Evolutionary conservation across 805 yeast species (phyloP).

Genomic region (Spathaspora gorwiae): DNA sequence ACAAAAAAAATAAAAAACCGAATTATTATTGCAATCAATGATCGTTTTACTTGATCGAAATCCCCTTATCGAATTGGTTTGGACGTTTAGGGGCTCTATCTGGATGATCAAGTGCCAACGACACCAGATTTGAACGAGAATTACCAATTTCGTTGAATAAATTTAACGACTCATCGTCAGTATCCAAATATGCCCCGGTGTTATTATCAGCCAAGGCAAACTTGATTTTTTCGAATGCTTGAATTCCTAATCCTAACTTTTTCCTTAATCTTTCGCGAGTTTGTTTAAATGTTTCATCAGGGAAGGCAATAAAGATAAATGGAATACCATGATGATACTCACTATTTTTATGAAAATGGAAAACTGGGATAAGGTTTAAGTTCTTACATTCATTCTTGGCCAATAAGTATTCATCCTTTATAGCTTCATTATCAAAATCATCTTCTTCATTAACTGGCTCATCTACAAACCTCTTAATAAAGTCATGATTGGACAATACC

Average conservation of each 20-base stretch:
- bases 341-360: slow-evolving; percentile 72
- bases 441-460: slow-evolving; percentile 13
- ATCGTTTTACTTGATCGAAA: slow-evolving; percentile 29
- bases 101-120: slow-evolving; percentile 81
- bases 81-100: slow-evolving; percentile 58
- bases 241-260: slow-evolving; percentile 70
- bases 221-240: slow-evolving; percentile 72
- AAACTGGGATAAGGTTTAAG: slow-evolving; percentile 54
- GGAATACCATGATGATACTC: slow-evolving; percentile 76
- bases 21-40: not conserved
- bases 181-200: slow-evolving; percentile 41
- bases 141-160: slow-evolving; percentile 50
- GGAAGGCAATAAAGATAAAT: slow-evolving; percentile 66
- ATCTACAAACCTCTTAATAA: slow-evolving; percentile 21
- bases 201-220: slow-evolving; percentile 50
- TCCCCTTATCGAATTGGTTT: slow-evolving; percentile 37
- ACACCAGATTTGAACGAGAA: slow-evolving; percentile 38
- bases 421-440: slow-evolving; percentile 22
- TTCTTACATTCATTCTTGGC: slow-evolving; percentile 22
- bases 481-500: slow-evolving; percentile 32
- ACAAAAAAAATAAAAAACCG: not conserved
- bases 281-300: slow-evolving; percentile 59
- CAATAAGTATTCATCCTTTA: slow-evolving; percentile 18
- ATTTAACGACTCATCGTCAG: slow-evolving; percentile 48
- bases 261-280: slow-evolving; percentile 66